Evolutionary conservation across 352 stramenopile genomes (phyloP).

Genomic region (Elongisporangium prolatum): DNA sequence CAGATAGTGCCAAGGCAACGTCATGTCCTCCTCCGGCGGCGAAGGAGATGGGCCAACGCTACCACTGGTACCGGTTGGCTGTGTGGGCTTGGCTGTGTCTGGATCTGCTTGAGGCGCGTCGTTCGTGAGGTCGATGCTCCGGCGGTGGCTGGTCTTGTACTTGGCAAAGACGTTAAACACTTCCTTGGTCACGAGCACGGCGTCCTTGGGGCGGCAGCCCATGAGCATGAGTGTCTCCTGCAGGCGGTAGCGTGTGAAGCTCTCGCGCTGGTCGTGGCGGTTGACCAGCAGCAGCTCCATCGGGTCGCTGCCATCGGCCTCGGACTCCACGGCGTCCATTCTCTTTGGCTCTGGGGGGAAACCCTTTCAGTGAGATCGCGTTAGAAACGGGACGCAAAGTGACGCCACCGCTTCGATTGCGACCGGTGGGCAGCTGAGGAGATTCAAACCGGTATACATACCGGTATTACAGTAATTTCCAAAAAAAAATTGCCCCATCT

Average conservation of each 20-base stretch:
- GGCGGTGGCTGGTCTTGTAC: conserved; percentile 22
- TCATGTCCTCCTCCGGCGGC: conserved; percentile 3
- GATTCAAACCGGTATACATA: neutral
- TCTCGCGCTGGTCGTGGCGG: conserved; percentile 42
- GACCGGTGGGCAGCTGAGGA: neutral
- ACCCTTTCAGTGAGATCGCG: neutral
- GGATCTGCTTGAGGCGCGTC: neutral
- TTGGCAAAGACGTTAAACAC: conserved; percentile 62
- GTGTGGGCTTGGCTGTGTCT: neutral
- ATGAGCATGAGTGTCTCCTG: conserved; percentile 89
- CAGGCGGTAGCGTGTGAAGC: conserved; percentile 77
- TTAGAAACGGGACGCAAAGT: neutral
- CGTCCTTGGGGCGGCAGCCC: conserved; percentile 75
- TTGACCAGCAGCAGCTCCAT: conserved; percentile 77
- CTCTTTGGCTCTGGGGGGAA: neutral
- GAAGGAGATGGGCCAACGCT: neutral
- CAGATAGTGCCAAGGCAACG: conserved; percentile 66
- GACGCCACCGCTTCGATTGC: neutral
- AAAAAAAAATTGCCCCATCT: too few relatives aligned
- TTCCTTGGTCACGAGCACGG: conserved; percentile 58
- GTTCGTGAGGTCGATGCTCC: neutral
- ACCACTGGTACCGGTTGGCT: neutral
- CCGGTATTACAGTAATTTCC: too few relatives aligned
- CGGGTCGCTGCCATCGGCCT: conserved; percentile 55
- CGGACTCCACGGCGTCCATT: conserved; percentile 54